A percentile compares a stretch with the other conserved stretches of the same genome.
Conservation (phyloP, 129 eudicot genomes). For the Gnaphalium uliginosum region DNA sequence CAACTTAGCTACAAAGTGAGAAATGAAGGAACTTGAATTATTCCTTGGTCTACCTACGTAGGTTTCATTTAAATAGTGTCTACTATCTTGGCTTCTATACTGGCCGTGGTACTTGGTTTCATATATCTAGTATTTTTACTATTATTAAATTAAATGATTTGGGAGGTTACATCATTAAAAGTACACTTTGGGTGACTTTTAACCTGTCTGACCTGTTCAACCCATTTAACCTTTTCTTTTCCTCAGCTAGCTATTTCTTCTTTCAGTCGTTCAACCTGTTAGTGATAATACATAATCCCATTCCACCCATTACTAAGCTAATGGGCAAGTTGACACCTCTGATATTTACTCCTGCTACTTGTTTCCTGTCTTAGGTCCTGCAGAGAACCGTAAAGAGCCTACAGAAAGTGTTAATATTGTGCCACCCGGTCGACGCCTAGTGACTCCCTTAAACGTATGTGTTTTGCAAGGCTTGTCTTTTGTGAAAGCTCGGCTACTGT, state of each 20-base stretch:
- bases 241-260: background rate
- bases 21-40: background rate
- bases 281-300: background rate
- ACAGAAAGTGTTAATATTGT: conserved; percentile 36
- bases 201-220: background rate
- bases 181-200: background rate
- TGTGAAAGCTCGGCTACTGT: conserved; percentile 82
- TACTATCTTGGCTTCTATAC: background rate
- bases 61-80: background rate
- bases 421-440: conserved; percentile 89
- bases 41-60: background rate
- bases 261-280: background rate
- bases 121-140: background rate
- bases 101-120: background rate
- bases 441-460: conserved; percentile 79
- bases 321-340: background rate
- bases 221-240: background rate
- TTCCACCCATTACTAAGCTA: background rate
- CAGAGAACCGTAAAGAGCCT: conserved; percentile 41
- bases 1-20: background rate
- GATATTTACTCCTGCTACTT: background rate
- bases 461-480: conserved; percentile 89
- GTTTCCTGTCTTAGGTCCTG: conserved; percentile 50
- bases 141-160: background rate
- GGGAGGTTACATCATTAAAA: background rate